A percentile compares a stretch with the other conserved stretches of the same genome.
phyloP scores from a whole-genome alignment of 129 eudicot genomes.

The Flaveria brownii region DNA sequence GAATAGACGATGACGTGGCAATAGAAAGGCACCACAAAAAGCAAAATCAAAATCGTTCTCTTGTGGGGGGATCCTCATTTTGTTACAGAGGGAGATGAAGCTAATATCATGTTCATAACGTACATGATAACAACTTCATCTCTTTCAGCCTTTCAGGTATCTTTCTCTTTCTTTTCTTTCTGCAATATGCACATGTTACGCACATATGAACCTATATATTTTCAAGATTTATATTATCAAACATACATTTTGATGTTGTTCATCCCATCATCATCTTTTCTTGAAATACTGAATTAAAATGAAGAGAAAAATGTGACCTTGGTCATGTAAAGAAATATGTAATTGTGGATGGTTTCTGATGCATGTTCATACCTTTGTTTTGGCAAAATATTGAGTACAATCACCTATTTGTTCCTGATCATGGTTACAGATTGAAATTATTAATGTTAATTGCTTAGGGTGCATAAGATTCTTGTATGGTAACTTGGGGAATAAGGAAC shows the following conservation, averaged over 20 bases:
- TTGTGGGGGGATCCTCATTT: slow-evolving; percentile 18
- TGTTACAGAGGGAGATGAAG: slow-evolving; percentile 19
- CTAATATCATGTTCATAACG: slow-evolving; percentile 13
- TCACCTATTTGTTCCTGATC: background rate
- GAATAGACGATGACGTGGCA: slow-evolving; percentile 30
- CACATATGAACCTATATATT: background rate
- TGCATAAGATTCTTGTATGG: slow-evolving; percentile 10
- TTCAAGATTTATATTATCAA: background rate
- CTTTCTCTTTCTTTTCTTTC: background rate
- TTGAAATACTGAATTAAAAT: background rate
- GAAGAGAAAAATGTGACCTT: background rate
- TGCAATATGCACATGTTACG: background rate
- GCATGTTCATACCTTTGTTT: background rate
- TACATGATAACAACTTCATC: background rate
- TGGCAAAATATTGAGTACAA: background rate
- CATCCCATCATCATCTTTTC: slow-evolving; percentile 5
- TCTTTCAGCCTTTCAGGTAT: slow-evolving; percentile 23
- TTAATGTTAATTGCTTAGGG: background rate
- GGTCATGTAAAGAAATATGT: slow-evolving; percentile 10
- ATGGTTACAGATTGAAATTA: background rate
- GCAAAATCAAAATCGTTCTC: background rate
- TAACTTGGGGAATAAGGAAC: background rate
- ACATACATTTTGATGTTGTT: slow-evolving; percentile 3
- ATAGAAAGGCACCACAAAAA: slow-evolving; percentile 14
- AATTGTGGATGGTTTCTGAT: background rate